Conservation (phyloP, 2,329 filamentous ascomycete genomes). For the Xylaria sp. region DNA sequence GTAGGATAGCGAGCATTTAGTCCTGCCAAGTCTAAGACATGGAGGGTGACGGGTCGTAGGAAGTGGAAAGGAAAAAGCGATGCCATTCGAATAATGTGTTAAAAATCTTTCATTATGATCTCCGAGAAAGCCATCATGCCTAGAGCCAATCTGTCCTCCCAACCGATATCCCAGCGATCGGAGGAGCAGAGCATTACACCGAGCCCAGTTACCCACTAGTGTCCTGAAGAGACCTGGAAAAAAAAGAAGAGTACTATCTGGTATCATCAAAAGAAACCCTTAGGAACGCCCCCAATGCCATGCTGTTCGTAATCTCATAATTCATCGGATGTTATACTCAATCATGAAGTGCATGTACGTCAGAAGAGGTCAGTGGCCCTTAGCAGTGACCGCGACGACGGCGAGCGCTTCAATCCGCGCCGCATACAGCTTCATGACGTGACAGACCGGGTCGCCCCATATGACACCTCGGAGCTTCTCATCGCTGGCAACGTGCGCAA, state of each 20-base stretch:
- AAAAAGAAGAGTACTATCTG: background rate
- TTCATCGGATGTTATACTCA: constrained; percentile 10
- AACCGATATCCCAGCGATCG: too few relatives aligned
- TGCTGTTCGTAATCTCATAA: constrained; percentile 11
- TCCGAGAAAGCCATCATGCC: too few relatives aligned
- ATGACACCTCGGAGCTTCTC: constrained; percentile 71
- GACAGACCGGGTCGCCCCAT: constrained; percentile 82
- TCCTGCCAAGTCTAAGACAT: too few relatives aligned
- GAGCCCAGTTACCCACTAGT: background rate
- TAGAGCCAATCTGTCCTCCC: background rate
- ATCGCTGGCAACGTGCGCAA: constrained; percentile 72
- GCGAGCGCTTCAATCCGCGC: constrained; percentile 74
- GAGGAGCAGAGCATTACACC: background rate
- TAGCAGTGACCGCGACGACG: constrained; percentile 66
- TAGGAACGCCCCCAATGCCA: background rate
- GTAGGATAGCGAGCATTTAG: too few relatives aligned
- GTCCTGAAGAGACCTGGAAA: constrained; percentile 39
- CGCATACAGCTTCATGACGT: constrained; percentile 80
- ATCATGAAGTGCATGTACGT: background rate
- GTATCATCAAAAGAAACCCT: background rate
- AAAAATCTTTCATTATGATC: too few relatives aligned
- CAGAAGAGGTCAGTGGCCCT: constrained; percentile 31
- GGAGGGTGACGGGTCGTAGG: too few relatives aligned
- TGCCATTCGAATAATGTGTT: background rate
- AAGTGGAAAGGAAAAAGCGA: background rate